A percentile compares a stretch with the other conserved stretches of the same genome.
These are phyloP conservation scores for Biscogniauxia marginata DNA, from an alignment of 2,329 filamentous ascomycete species.

Conservation along the genomic window DNA sequence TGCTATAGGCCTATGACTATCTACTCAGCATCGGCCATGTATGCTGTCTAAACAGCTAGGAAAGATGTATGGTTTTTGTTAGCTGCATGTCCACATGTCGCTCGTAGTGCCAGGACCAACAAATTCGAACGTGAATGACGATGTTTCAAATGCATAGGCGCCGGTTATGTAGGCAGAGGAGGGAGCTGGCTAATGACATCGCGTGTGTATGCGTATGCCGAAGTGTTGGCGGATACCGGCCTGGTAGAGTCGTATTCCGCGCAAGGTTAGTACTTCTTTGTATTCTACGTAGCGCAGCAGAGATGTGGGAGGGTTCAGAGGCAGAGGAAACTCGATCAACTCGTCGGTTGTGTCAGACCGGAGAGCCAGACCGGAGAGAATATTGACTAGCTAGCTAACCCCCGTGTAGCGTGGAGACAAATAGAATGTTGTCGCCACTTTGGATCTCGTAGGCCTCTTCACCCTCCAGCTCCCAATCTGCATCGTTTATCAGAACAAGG, in stretches of 20 bases:
- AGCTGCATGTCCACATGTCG: neutral
- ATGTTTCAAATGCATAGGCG: slow-evolving; percentile 19
- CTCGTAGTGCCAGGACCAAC: neutral
- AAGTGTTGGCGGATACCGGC: neutral
- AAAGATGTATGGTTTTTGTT: neutral
- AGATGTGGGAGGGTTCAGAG: neutral
- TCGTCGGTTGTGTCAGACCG: neutral
- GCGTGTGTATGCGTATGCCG: neutral
- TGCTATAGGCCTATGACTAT: neutral
- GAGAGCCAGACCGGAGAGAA: neutral
- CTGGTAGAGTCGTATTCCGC: neutral
- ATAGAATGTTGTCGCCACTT: slow-evolving; percentile 81
- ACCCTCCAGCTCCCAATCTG: slow-evolving; percentile 96
- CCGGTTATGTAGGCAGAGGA: slow-evolving; percentile 6
- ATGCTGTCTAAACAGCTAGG: neutral
- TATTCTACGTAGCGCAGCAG: neutral
- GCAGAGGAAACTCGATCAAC: neutral
- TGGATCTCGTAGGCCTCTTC: slow-evolving; percentile 88
- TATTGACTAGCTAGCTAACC: slow-evolving; percentile 56
- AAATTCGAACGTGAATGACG: slow-evolving; percentile 3
- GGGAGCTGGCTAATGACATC: neutral
- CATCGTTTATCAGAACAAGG: slow-evolving; percentile 94
- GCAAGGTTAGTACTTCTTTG: neutral
- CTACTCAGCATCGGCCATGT: neutral
- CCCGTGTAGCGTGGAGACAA: slow-evolving; percentile 94